phyloP scores from a whole-genome alignment of 345 rosid species.

The Jatropha curcas region DNA sequence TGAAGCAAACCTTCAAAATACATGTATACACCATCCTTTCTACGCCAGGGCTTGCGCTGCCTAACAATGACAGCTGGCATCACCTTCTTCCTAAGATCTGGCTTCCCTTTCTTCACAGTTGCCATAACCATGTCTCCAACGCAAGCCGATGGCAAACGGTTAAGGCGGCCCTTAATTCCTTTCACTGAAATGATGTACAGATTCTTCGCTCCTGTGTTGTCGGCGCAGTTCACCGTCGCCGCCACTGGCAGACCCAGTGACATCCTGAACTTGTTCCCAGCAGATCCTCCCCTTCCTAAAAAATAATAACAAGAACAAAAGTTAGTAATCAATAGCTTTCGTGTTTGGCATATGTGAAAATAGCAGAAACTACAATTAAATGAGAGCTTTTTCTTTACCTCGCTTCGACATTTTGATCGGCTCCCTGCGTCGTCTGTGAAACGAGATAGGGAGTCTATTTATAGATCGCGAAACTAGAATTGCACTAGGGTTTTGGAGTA shows the following conservation, averaged over 20 bases:
- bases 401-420: constrained; percentile 49
- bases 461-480: no score
- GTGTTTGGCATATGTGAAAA: background rate
- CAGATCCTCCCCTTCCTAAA: constrained; percentile 88
- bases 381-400: constrained; percentile 25
- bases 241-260: constrained; percentile 98
- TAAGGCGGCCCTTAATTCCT: constrained; percentile 92
- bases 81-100: constrained; percentile 92
- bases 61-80: constrained; percentile 94
- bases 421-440: no score
- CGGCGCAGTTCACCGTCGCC: constrained; percentile 97
- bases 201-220: constrained; percentile 95
- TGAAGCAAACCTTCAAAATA: constrained; percentile 73
- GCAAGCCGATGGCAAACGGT: constrained; percentile 88
- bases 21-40: constrained; percentile 99
- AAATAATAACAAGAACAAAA: background rate
- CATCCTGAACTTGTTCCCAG: constrained; percentile 96
- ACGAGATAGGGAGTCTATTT: no score
- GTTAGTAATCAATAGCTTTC: no score
- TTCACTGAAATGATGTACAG: constrained; percentile 93
- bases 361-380: background rate
- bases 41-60: constrained; percentile 96
- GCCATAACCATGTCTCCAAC: constrained; percentile 99
- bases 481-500: constrained; percentile 23
- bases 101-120: constrained; percentile 95